Percentiles rank a stretch among this genome's conserved stretches.
Evolutionary conservation across 345 rosid species (phyloP).

Genomic region (Murraya paniculata): DNA sequence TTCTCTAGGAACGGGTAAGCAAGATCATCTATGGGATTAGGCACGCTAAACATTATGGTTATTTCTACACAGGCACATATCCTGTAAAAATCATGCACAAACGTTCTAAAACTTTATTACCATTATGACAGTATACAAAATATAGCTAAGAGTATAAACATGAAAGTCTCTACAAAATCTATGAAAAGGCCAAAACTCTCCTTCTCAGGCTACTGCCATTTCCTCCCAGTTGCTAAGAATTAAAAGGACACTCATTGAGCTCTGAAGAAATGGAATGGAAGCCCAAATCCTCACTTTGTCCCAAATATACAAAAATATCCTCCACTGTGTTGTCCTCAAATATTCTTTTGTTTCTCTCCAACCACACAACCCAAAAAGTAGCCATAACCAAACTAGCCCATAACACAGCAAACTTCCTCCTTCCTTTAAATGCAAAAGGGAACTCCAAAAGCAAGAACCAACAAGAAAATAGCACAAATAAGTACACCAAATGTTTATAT

Average conservation of each 20-base stretch:
- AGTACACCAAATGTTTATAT: not conserved
- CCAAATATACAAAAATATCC: no score
- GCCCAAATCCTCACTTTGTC: no score
- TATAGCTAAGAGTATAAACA: no score
- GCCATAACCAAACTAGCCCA: not conserved
- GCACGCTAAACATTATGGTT: not conserved
- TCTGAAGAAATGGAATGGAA: no score
- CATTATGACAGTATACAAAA: not conserved
- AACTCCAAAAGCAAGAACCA: not conserved
- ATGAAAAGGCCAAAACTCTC: no score
- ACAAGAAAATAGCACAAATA: not conserved
- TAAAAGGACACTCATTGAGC: no score
- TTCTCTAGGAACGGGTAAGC: not conserved
- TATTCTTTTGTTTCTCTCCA: no score
- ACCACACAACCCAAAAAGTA: no score
- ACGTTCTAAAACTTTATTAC: not conserved
- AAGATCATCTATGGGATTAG: not conserved
- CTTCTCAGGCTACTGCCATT: no score
- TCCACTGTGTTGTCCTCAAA: no score
- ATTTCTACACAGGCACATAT: not conserved
- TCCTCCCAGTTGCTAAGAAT: no score
- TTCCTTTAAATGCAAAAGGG: not conserved
- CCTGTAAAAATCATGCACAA: not conserved
- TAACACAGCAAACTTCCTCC: not conserved
- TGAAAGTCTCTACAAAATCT: no score